Conservation (phyloP, 805 yeast genomes). For the Suhomyces sp. region DNA sequence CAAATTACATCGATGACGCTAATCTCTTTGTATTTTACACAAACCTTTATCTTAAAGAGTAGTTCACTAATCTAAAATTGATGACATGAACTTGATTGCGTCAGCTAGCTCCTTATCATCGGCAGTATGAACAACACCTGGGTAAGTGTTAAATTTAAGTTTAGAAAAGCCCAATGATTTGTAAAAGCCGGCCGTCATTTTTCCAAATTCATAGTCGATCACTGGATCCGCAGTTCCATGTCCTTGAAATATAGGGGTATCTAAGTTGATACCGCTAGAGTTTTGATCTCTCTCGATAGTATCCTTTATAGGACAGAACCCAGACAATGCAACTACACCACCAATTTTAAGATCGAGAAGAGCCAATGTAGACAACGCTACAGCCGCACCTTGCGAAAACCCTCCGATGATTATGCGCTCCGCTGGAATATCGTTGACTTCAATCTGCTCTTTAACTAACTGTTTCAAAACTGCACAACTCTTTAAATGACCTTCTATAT, state of each 20-base stretch:
- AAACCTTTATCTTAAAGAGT: not conserved
- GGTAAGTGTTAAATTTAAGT: constrained; percentile 49
- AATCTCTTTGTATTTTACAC: not conserved
- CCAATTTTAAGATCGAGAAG: constrained; percentile 62
- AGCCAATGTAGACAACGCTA: constrained; percentile 62
- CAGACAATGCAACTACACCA: constrained; percentile 76
- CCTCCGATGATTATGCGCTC: constrained; percentile 87
- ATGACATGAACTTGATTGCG: constrained; percentile 35
- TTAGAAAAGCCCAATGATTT: constrained; percentile 43
- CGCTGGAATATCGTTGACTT: constrained; percentile 49
- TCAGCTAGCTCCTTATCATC: constrained; percentile 64
- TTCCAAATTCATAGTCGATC: constrained; percentile 43
- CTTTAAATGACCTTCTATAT: constrained; percentile 51
- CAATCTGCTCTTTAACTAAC: constrained; percentile 52
- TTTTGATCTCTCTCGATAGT: constrained; percentile 16
- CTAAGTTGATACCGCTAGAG: constrained; percentile 40
- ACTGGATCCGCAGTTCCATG: constrained; percentile 83
- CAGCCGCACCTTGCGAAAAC: constrained; percentile 90
- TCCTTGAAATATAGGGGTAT: constrained; percentile 81
- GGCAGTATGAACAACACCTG: constrained; percentile 67
- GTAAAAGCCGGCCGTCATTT: constrained; percentile 44
- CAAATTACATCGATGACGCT: not conserved
- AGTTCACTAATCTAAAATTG: constrained; percentile 15
- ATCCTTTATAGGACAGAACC: constrained; percentile 52
- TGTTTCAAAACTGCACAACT: constrained; percentile 45